Evolutionary conservation across 306 rosid genomes (phyloP).

Genomic region (Medicago arabica): DNA sequence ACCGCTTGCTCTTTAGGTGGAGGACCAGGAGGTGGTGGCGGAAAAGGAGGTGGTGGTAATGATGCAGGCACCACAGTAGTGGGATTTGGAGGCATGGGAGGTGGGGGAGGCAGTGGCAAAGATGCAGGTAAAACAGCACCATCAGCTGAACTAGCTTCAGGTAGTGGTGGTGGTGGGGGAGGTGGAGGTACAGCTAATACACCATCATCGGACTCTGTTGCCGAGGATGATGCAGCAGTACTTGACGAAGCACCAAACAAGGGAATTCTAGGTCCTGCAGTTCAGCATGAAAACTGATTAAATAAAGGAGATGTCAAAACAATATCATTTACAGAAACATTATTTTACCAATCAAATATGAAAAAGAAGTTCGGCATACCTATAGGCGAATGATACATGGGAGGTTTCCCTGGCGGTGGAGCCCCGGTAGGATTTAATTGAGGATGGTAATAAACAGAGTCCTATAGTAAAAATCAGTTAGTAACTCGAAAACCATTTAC

Average conservation of each 20-base stretch:
- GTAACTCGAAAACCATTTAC: neutral
- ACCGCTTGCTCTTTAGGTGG: constrained; percentile 77
- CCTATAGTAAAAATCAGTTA: constrained; percentile 51
- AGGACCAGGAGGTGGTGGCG: constrained; percentile 99
- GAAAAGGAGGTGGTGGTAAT: constrained; percentile 84
- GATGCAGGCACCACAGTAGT: constrained; percentile 59
- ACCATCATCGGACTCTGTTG: constrained; percentile 68
- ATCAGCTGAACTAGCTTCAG: constrained; percentile 66
- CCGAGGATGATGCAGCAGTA: constrained; percentile 74
- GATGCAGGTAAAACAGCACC: constrained; percentile 72
- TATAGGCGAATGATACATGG: constrained; percentile 91
- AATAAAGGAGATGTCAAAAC: constrained; percentile 30
- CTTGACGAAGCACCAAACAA: constrained; percentile 84
- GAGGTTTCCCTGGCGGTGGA: constrained; percentile 99
- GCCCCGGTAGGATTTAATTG: constrained; percentile 97
- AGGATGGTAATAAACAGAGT: constrained; percentile 90
- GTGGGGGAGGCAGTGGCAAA: constrained; percentile 95
- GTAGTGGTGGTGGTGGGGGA: constrained; percentile 78
- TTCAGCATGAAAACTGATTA: constrained; percentile 42
- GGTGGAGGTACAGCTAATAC: constrained; percentile 71
- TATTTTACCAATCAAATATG: constrained; percentile 23
- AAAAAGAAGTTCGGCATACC: constrained; percentile 58
- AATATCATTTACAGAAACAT: constrained; percentile 27
- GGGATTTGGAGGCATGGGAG: constrained; percentile 94
- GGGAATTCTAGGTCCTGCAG: constrained; percentile 94